Conservation (phyloP, 2,329 filamentous ascomycete species). For the Akanthomyces dipterigenus region DNA sequence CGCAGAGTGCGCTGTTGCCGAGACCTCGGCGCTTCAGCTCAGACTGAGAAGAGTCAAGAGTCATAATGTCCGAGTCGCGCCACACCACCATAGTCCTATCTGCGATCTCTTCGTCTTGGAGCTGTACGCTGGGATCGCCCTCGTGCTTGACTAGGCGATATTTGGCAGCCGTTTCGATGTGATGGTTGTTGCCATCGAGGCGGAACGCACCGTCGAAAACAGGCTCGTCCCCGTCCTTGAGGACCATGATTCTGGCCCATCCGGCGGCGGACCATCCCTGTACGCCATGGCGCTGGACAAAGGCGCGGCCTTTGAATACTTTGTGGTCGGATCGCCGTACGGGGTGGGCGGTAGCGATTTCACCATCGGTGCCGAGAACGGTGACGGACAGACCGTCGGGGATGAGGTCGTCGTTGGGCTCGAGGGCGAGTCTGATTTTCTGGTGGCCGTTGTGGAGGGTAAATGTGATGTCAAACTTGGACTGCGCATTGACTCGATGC, state of each 20-base stretch:
- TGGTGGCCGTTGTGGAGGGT: conserved; percentile 59
- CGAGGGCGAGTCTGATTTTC: conserved; percentile 69
- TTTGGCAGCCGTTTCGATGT: conserved; percentile 68
- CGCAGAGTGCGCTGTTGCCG: conserved; percentile 45
- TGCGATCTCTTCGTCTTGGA: conserved; percentile 32
- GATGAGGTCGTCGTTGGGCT: conserved; percentile 88
- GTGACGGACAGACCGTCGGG: conserved; percentile 67
- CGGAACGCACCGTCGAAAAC: conserved; percentile 89
- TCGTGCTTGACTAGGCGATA: conserved; percentile 67
- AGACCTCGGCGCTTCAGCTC: conserved; percentile 57
- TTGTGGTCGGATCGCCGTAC: conserved; percentile 69
- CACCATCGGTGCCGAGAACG: conserved; percentile 66
- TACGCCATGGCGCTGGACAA: conserved; percentile 54
- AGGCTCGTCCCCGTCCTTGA: conserved; percentile 67
- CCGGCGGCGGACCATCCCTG: conserved; percentile 71
- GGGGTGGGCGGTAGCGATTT: conserved; percentile 56
- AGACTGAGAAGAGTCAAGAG: conserved; percentile 33
- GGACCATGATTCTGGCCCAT: conserved; percentile 77
- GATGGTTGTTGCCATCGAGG: conserved; percentile 74
- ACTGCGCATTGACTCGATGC: conserved; percentile 71
- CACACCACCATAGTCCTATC: conserved; percentile 85
- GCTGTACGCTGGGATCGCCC: conserved; percentile 60
- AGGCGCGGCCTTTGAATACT: conserved; percentile 77
- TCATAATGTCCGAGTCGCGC: conserved; percentile 76
- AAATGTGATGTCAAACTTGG: conserved; percentile 81